Percentiles rank a stretch among this genome's conserved stretches.
Conservation (phyloP, 2,329 filamentous ascomycete genomes). For the Fusarium sp. region DNA sequence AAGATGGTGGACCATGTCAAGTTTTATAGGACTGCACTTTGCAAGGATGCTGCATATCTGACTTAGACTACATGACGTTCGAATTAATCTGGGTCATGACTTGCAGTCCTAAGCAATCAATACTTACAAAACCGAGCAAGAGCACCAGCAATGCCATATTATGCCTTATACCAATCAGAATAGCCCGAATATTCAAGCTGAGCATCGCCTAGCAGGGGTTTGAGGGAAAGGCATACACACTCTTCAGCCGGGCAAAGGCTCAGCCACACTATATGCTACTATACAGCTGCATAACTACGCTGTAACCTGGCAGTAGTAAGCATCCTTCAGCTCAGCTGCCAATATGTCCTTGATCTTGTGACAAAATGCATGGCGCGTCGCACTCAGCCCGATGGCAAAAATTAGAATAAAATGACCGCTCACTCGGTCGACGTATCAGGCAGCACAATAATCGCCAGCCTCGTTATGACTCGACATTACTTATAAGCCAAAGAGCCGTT, state of each 20-base stretch:
- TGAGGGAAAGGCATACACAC: conserved; percentile 17
- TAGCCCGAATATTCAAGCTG: background rate
- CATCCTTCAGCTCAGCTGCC: conserved; percentile 31
- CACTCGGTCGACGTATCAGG: conserved; percentile 5
- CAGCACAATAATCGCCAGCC: conserved; percentile 23
- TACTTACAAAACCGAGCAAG: background rate
- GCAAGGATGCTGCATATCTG: conserved; percentile 31
- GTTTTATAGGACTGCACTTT: conserved; percentile 5
- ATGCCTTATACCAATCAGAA: background rate
- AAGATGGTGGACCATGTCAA: too few relatives aligned
- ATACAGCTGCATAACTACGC: conserved; percentile 16
- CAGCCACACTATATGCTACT: conserved; percentile 24
- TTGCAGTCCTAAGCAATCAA: background rate
- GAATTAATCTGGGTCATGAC: background rate
- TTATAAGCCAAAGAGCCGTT: conserved; percentile 20
- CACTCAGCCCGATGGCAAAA: conserved; percentile 1
- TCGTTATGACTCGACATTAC: conserved; percentile 16
- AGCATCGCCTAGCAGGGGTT: conserved; percentile 10
- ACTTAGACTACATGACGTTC: conserved; percentile 18
- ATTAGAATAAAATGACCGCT: conserved; percentile 13
- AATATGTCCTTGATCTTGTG: conserved; percentile 30
- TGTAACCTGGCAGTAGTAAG: conserved; percentile 12
- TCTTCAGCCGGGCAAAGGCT: conserved; percentile 33
- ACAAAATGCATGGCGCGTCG: conserved; percentile 9
- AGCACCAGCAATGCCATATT: background rate